A percentile compares a stretch with the other conserved stretches of the same genome.
Evolutionary conservation across 768 basidiomycete genomes (phyloP).

Genomic region (Gautieria morchelliformis): DNA sequence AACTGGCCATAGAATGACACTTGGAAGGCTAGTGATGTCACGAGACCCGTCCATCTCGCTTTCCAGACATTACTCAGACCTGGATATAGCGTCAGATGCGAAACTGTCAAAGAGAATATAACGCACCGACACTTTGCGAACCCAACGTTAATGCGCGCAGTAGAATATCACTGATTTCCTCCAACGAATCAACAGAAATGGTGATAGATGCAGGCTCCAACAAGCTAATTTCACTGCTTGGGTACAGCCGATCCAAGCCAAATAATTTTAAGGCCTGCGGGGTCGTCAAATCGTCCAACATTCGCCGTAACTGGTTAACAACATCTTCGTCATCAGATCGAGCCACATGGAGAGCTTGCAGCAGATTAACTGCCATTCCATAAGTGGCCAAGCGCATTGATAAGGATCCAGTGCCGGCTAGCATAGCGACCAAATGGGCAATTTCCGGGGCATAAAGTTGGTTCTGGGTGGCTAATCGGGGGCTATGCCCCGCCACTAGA

Average conservation of each 20-base stretch:
- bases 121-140: conserved; percentile 59
- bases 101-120: background rate
- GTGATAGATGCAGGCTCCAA: conserved; percentile 44
- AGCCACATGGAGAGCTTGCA: conserved; percentile 63
- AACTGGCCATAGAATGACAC: conserved; percentile 80
- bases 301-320: conserved; percentile 44
- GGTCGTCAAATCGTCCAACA: conserved; percentile 53
- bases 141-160: conserved; percentile 52
- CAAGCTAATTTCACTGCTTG: conserved; percentile 59
- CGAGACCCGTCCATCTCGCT: conserved; percentile 86
- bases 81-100: conserved; percentile 19
- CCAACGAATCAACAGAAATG: conserved; percentile 53
- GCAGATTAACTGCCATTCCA: conserved; percentile 70
- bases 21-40: conserved; percentile 84
- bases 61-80: conserved; percentile 82
- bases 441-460: conserved; percentile 80
- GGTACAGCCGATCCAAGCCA: conserved; percentile 56
- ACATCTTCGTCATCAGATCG: conserved; percentile 48
- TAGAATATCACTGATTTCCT: conserved; percentile 54
- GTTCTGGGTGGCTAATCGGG: conserved; percentile 49
- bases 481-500: conserved; percentile 62
- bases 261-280: conserved; percentile 57
- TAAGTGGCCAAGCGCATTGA: conserved; percentile 74
- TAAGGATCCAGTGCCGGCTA: conserved; percentile 57
- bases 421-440: conserved; percentile 66